These are phyloP conservation scores for Detonula confervacea DNA, from an alignment of 352 stramenopile genomes.

Conservation along the genomic window DNA sequence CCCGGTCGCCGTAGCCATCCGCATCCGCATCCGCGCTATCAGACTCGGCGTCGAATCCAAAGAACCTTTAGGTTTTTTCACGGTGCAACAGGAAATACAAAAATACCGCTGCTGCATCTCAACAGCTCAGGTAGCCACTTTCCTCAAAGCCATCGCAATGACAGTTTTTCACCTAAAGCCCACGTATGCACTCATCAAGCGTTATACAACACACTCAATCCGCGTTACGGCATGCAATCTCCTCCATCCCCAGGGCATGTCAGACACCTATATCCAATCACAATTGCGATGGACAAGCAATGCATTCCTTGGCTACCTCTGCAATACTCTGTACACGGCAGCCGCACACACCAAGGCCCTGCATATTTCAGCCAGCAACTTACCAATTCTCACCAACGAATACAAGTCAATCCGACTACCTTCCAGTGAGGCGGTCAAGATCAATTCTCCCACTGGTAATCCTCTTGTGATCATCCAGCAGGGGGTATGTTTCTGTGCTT, in stretches of 20 bases:
- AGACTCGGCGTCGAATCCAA: neutral
- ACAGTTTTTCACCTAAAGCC: conserved; percentile 6
- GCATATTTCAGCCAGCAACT: conserved; percentile 6
- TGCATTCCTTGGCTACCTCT: conserved; percentile 23
- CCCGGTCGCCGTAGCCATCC: neutral
- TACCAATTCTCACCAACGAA: neutral
- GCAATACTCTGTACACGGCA: conserved; percentile 32
- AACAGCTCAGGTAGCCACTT: neutral
- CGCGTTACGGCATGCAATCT: conserved; percentile 29
- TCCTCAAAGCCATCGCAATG: neutral
- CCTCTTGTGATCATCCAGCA: no score
- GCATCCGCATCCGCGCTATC: conserved; percentile 10
- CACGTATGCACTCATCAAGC: neutral
- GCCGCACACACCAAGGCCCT: conserved; percentile 19
- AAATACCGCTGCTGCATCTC: neutral
- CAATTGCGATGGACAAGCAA: conserved; percentile 19
- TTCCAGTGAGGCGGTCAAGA: neutral
- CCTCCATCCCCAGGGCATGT: conserved; percentile 16
- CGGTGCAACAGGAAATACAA: neutral
- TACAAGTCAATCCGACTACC: neutral
- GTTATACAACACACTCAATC: conserved; percentile 27
- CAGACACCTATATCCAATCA: conserved; percentile 29
- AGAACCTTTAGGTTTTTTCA: neutral
- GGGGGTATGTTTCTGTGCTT: no score
- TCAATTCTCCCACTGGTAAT: neutral